Conservation (phyloP, 371 early-diverging fungal species). For the Mortierella sp. region DNA sequence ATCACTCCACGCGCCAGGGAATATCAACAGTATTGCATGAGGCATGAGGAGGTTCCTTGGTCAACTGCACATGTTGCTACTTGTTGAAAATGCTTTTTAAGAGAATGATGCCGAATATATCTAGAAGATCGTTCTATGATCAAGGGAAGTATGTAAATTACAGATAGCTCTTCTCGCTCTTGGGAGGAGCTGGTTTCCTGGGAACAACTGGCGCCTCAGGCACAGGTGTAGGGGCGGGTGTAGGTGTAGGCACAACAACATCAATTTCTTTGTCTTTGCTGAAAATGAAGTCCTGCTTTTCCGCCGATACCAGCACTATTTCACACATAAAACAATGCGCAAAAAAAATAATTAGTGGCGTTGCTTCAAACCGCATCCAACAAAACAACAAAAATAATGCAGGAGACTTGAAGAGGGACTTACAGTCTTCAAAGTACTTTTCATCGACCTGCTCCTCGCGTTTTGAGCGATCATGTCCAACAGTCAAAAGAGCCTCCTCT, state of each 20-base stretch:
- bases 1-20: no score
- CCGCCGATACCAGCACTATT: slow-evolving; percentile 28
- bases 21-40: neutral
- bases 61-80: neutral
- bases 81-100: neutral
- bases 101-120: neutral
- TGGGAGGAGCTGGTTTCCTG: slow-evolving; percentile 44
- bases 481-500: slow-evolving; percentile 44
- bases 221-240: slow-evolving; percentile 8
- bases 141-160: slow-evolving; percentile 2
- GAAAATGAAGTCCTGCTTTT: slow-evolving; percentile 26
- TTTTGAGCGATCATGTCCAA: slow-evolving; percentile 40
- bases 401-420: neutral
- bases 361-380: neutral
- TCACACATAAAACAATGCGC: neutral
- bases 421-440: slow-evolving; percentile 52
- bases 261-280: slow-evolving; percentile 16
- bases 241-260: neutral
- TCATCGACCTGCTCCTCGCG: slow-evolving; percentile 54
- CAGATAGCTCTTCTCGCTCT: slow-evolving; percentile 41
- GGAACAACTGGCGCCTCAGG: slow-evolving; percentile 20
- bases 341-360: neutral
- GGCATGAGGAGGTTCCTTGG: neutral
- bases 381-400: neutral
- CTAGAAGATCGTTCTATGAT: neutral